phyloP scores from a whole-genome alignment of 345 rosid species.

The Acer saccharum region DNA sequence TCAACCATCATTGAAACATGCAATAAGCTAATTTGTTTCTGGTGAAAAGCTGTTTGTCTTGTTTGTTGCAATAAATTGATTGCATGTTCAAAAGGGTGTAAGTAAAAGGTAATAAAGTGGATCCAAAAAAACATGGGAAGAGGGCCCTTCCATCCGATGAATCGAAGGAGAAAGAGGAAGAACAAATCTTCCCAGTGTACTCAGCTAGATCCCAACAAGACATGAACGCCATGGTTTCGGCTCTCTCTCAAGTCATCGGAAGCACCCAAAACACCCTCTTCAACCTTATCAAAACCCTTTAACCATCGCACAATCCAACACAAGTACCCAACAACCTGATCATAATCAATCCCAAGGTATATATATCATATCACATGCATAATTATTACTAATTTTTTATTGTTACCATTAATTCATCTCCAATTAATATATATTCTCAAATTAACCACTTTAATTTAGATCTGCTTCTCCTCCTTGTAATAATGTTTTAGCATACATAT shows the following conservation, averaged over 20 bases:
- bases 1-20: not conserved
- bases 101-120: constrained; percentile 33
- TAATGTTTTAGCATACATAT: not conserved
- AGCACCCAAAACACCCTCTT: constrained; percentile 30
- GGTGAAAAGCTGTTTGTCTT: not conserved
- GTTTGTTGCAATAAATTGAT: not conserved
- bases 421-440: too few relatives aligned
- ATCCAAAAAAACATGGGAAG: constrained; percentile 55
- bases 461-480: not conserved
- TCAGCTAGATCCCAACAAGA: constrained; percentile 77
- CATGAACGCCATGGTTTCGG: constrained; percentile 67
- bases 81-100: not conserved
- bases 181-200: constrained; percentile 51
- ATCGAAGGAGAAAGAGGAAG: constrained; percentile 47
- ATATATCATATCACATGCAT: too few relatives aligned
- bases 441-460: too few relatives aligned
- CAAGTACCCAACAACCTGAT: not conserved
- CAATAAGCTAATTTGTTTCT: not conserved
- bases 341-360: constrained; percentile 32
- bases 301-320: constrained; percentile 21
- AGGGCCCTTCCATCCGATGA: constrained; percentile 45
- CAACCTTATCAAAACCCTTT: constrained; percentile 19
- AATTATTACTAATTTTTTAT: not conserved
- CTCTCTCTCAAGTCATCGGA: constrained; percentile 70
- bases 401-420: not conserved